A percentile compares a stretch with the other conserved stretches of the same genome.
Conservation (phyloP, 495 filamentous ascomycete species). For the Terfezia claveryi region DNA sequence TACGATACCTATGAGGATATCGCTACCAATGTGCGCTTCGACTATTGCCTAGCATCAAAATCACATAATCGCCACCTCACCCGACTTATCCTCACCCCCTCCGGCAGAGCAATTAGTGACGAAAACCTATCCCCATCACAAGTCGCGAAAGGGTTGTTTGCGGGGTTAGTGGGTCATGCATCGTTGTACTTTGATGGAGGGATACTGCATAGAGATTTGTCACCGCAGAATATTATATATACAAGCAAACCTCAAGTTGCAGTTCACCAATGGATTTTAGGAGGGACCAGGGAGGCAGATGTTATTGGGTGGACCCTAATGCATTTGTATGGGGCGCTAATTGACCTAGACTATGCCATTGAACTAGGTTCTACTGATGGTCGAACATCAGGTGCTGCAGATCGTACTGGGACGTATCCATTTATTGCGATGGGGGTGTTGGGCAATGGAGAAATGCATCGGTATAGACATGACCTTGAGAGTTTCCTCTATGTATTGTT, state of each 20-base stretch:
- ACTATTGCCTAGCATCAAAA: no score
- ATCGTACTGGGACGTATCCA: conserved; percentile 7
- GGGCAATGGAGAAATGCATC: background rate
- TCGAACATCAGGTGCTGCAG: conserved; percentile 1
- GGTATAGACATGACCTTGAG: conserved; percentile 9
- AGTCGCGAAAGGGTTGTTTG: background rate
- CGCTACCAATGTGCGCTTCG: no score
- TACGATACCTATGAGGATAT: no score
- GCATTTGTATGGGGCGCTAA: conserved; percentile 6
- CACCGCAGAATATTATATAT: conserved; percentile 6
- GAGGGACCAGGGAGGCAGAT: background rate
- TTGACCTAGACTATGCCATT: conserved; percentile 11
- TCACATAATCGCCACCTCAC: no score
- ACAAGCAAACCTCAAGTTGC: background rate
- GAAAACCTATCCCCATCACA: no score
- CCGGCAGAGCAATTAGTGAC: no score
- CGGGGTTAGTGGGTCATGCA: background rate
- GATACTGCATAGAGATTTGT: conserved; percentile 11
- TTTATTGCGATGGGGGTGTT: conserved; percentile 11
- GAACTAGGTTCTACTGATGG: background rate
- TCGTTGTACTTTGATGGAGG: background rate
- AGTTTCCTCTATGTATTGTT: conserved; percentile 7
- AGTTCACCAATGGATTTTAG: background rate
- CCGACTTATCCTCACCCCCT: no score
- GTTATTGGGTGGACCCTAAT: background rate